Conservation (phyloP, 345 rosid species). For the Punica granatum region DNA sequence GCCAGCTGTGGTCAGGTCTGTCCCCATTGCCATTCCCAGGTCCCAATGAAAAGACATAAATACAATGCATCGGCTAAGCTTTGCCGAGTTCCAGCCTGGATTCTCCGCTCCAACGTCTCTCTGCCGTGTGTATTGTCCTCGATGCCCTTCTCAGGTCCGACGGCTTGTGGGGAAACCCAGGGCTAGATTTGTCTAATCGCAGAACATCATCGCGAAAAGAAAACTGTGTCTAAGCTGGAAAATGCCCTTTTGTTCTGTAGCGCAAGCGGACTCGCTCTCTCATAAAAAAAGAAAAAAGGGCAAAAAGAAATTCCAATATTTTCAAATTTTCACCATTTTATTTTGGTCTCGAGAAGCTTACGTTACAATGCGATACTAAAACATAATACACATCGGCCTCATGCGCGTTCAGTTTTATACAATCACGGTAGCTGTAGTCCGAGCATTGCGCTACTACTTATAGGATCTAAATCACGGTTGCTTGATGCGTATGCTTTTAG, state of each 20-base stretch:
- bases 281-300: background rate
- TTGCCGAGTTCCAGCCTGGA: constrained; percentile 9
- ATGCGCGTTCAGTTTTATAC: too few species aligned
- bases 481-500: too few species aligned
- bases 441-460: too few species aligned
- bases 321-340: background rate
- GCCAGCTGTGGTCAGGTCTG: constrained; percentile 7
- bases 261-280: background rate
- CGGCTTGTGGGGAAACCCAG: background rate
- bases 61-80: background rate
- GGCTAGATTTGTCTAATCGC: background rate
- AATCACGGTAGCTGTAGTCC: too few species aligned
- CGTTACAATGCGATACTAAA: background rate
- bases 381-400: too few species aligned
- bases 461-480: too few species aligned
- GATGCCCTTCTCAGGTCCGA: background rate
- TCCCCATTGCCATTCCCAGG: background rate
- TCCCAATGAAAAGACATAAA: background rate
- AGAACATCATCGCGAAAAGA: background rate
- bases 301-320: background rate
- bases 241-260: background rate
- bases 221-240: background rate
- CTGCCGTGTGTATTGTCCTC: background rate
- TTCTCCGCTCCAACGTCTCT: background rate
- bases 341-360: too few species aligned